A percentile compares a stretch with the other conserved stretches of the same genome.
These are phyloP conservation scores for Lipomyces kockii DNA, from an alignment of 805 yeast species.

Conservation along the genomic window DNA sequence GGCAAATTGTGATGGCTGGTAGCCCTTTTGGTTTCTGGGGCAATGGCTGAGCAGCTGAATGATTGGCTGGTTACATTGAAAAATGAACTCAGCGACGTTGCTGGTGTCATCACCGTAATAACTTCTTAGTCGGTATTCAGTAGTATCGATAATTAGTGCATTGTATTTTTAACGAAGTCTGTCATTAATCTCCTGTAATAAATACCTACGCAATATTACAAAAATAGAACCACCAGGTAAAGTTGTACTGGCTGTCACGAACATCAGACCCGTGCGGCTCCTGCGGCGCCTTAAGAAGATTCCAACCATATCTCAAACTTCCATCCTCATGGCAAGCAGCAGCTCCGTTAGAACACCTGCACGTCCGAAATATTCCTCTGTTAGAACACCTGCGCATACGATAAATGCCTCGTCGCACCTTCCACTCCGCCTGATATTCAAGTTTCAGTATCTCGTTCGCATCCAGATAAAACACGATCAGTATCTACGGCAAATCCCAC, in stretches of 20 bases:
- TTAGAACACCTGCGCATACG: neutral
- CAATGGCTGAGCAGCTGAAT: too few relatives aligned
- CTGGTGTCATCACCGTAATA: neutral
- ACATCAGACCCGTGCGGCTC: neutral
- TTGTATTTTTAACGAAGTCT: neutral
- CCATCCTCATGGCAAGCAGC: neutral
- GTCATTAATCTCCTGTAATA: neutral
- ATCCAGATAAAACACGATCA: neutral
- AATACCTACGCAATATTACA: neutral
- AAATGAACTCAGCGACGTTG: too few relatives aligned
- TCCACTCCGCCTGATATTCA: neutral
- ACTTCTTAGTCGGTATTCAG: neutral
- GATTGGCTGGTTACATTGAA: too few relatives aligned
- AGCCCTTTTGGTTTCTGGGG: too few relatives aligned
- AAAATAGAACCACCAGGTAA: too few relatives aligned
- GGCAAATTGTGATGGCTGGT: too few relatives aligned
- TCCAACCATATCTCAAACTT: neutral
- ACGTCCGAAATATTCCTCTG: neutral
- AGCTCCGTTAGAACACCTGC: too few relatives aligned
- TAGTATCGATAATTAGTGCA: neutral
- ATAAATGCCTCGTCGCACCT: neutral
- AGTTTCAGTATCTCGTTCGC: neutral
- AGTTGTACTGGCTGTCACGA: neutral
- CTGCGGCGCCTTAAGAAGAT: neutral
- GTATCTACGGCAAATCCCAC: neutral